Evolutionary conservation across 805 yeast genomes (phyloP).

Genomic region (Teunomyces lycoperdinae): DNA sequence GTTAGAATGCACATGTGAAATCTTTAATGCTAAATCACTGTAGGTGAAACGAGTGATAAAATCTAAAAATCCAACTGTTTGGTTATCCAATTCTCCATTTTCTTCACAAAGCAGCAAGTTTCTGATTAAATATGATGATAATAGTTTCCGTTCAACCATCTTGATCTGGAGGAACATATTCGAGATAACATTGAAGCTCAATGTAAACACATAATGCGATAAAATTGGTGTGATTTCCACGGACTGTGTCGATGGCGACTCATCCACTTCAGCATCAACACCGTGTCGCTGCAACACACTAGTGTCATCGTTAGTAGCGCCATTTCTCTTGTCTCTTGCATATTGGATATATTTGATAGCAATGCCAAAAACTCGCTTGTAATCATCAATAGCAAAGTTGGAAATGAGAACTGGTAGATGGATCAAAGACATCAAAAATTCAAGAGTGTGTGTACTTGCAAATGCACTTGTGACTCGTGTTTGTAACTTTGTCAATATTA

Average conservation of each 20-base stretch:
- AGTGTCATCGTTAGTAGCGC: slow-evolving; percentile 10
- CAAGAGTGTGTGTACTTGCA: slow-evolving; percentile 72
- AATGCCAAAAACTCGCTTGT: slow-evolving; percentile 76
- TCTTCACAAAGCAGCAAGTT: slow-evolving; percentile 40
- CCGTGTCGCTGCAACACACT: slow-evolving; percentile 33
- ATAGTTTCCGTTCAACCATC: slow-evolving; percentile 51
- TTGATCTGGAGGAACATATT: slow-evolving; percentile 70
- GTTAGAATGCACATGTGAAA: slow-evolving; percentile 13
- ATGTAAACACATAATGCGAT: slow-evolving; percentile 56
- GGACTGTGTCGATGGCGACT: slow-evolving; percentile 50
- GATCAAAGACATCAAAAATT: slow-evolving; percentile 65
- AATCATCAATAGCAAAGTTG: slow-evolving; percentile 74
- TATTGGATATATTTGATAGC: slow-evolving; percentile 77
- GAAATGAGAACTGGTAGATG: slow-evolving; percentile 65
- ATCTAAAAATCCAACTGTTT: slow-evolving; percentile 63
- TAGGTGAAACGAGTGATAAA: slow-evolving; percentile 65
- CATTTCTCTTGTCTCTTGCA: slow-evolving; percentile 48
- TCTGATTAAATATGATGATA: slow-evolving; percentile 62
- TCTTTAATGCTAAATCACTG: slow-evolving; percentile 56
- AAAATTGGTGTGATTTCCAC: slow-evolving; percentile 45
- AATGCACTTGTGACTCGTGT: slow-evolving; percentile 67
- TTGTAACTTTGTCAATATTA: slow-evolving; percentile 71
- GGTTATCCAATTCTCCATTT: slow-evolving; percentile 39
- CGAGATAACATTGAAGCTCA: slow-evolving; percentile 67
- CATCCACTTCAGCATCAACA: slow-evolving; percentile 50